phyloP scores from a whole-genome alignment of 2,329 filamentous ascomycete genomes.

The Ophiostoma fasciatum region DNA sequence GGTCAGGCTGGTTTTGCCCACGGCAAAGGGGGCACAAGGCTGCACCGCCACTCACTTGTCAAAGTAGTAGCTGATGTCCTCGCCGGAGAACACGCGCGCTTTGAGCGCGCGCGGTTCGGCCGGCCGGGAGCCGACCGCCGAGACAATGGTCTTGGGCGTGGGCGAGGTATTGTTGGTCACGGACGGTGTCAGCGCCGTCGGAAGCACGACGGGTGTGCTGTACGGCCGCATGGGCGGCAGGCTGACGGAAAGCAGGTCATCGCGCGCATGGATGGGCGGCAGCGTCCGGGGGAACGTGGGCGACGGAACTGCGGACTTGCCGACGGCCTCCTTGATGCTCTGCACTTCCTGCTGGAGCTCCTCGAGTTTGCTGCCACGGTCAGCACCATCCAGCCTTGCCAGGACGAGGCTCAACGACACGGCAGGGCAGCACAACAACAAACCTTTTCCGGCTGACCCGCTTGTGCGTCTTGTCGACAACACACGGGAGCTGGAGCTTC shows the following conservation, averaged over 20 bases:
- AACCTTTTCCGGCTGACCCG: constrained; percentile 12
- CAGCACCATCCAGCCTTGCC: background rate
- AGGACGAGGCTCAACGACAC: background rate
- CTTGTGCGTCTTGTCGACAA: constrained; percentile 13
- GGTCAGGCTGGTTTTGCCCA: too few species aligned
- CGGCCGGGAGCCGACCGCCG: background rate
- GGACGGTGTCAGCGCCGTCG: constrained; percentile 10
- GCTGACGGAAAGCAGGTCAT: constrained; percentile 8
- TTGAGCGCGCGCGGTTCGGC: constrained; percentile 29
- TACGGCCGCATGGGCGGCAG: constrained; percentile 11
- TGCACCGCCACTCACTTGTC: constrained; percentile 28
- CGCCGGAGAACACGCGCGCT: constrained; percentile 32
- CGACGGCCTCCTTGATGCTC: constrained; percentile 37
- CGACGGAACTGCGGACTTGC: constrained; percentile 11
- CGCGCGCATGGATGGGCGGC: constrained; percentile 10
- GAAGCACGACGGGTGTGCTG: constrained; percentile 10
- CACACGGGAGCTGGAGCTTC: constrained; percentile 12
- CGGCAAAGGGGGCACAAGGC: too few species aligned
- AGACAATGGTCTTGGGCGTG: constrained; percentile 9
- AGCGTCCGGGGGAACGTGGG: constrained; percentile 12
- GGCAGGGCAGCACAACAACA: background rate
- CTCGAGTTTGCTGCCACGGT: constrained; percentile 34
- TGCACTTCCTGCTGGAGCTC: constrained; percentile 39
- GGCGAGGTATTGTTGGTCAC: constrained; percentile 11
- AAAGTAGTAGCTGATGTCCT: constrained; percentile 42